Conservation (phyloP, 2,329 filamentous ascomycete species). For the Mycocentrospora acerina region DNA sequence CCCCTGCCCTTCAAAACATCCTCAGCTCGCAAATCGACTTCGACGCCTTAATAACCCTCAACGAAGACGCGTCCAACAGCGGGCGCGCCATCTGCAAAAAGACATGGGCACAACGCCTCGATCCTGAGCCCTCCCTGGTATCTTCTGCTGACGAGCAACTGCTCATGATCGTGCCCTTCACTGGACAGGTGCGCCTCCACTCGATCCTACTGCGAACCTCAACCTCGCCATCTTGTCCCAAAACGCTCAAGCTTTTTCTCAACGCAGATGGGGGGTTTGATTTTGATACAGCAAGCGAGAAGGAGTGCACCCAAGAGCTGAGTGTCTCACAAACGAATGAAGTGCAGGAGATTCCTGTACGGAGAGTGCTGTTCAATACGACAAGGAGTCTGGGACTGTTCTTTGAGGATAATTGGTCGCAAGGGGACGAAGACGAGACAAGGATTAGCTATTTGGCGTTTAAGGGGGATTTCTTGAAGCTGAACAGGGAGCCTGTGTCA, state of each 20-base stretch:
- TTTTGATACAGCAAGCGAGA: constrained; percentile 72
- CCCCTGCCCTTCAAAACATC: constrained; percentile 84
- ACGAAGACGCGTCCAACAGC: constrained; percentile 69
- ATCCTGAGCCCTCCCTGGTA: constrained; percentile 70
- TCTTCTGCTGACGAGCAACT: constrained; percentile 92
- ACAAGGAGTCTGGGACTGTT: constrained; percentile 84
- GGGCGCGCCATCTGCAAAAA: constrained; percentile 82
- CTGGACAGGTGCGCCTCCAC: constrained; percentile 90
- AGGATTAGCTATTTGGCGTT: constrained; percentile 83
- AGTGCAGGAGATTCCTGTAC: constrained; percentile 84
- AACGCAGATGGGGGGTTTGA: constrained; percentile 79
- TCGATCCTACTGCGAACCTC: constrained; percentile 83
- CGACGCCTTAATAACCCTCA: constrained; percentile 78
- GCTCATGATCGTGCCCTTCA: constrained; percentile 91
- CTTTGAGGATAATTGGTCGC: constrained; percentile 84
- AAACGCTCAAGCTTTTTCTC: constrained; percentile 81
- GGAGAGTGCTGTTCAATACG: constrained; percentile 83
- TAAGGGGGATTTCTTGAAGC: constrained; percentile 88
- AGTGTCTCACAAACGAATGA: constrained; percentile 76
- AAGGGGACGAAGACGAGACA: constrained; percentile 76
- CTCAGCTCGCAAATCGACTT: constrained; percentile 94
- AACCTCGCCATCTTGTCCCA: constrained; percentile 68
- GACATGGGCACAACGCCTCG: constrained; percentile 81
- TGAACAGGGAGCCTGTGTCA: constrained; percentile 78
- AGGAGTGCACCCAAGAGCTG: constrained; percentile 71